Base-by-base conservation (phyloP, 192 early-diverging fungal genomes). In the Obelidium mucronatum region DNA sequence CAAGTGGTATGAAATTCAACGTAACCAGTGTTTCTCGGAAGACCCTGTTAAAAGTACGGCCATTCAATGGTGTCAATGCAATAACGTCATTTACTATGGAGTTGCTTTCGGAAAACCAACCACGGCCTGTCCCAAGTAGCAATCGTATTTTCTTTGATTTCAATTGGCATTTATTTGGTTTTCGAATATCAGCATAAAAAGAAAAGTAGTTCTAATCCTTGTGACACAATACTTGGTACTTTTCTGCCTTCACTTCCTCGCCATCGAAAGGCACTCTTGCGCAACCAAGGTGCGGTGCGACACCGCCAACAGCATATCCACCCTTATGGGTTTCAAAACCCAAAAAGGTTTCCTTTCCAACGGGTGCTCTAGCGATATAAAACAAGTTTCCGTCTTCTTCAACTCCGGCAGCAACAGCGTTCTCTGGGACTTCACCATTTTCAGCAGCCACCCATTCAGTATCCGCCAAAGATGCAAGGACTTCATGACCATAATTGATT, bases 401-500 rank as follows among this genome's bases (percentile, higher is more conserved):
- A 51, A 28, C 17, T 11, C 74, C 74, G 2, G 48, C 74, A 37
- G 24, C 19, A 2, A 64, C 40, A 11, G 74, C 74, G 31, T 28
- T 34, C 24, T 34, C 1, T 1, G 74, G 74, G 40, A 75, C n/a
- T 11, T 28, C 28, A 11, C 61, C 74, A 26, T 26, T 30, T 60
- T 60, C 59, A 30, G 15, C 13, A 8, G 17, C 59, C 8, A 60
- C 59, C 59, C 59, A 60, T 30, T 17, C 59, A 8, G 28, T 60
- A 11, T 60, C 15, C 15, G 15, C 8, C 11, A 60, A 8, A 8
- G 59, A 13, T 26, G 59, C 59, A n/a, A 71, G 51, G n/a, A 71
- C 51, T 51, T 71, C 68, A 55, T 71, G 68, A 24, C 55, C 74
- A 40, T 51, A 75, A 24, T 65, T 62, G 48, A 75, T 65, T 15